These are phyloP conservation scores for Xylona heveae DNA, from an alignment of 495 filamentous ascomycete genomes.

Conservation along the genomic window DNA sequence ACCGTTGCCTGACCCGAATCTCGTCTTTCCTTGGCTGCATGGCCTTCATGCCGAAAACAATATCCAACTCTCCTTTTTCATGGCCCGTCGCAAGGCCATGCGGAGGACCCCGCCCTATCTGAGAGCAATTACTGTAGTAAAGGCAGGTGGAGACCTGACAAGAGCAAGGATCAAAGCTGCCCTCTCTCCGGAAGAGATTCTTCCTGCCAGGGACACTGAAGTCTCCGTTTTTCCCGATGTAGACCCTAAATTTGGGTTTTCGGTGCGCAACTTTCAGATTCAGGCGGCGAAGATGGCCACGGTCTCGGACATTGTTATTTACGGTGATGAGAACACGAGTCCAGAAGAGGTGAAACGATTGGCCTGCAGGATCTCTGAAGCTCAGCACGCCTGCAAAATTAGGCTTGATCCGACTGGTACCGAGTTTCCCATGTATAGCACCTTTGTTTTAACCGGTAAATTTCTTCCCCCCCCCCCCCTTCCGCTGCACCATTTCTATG, in stretches of 20 bases:
- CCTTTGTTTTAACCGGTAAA: constrained; percentile 55
- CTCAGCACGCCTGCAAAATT: constrained; percentile 52
- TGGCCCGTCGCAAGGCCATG: constrained; percentile 45
- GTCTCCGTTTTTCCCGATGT: constrained; percentile 45
- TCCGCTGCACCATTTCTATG: not conserved
- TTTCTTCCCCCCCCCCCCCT: constrained; percentile 1
- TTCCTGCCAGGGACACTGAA: constrained; percentile 20
- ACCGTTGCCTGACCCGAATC: constrained; percentile 57
- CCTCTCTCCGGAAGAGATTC: constrained; percentile 55
- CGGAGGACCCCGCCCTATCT: constrained; percentile 59
- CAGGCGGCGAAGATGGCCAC: constrained; percentile 77
- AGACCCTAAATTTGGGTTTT: constrained; percentile 70
- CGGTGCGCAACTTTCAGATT: constrained; percentile 87
- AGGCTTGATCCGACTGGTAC: constrained; percentile 33
- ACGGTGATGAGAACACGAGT: constrained; percentile 43
- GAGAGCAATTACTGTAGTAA: constrained; percentile 68
- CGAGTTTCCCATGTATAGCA: constrained; percentile 49
- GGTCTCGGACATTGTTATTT: constrained; percentile 80
- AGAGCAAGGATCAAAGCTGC: constrained; percentile 69
- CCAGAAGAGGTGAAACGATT: constrained; percentile 35
- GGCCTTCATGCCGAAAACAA: constrained; percentile 81
- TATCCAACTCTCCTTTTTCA: constrained; percentile 76
- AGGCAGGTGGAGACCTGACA: constrained; percentile 62
- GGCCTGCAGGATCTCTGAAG: constrained; percentile 48
- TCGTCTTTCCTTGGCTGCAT: constrained; percentile 94